Conservation (phyloP, 225 moss, liverwort and hornwort genomes). For the Straminergon stramineum region DNA sequence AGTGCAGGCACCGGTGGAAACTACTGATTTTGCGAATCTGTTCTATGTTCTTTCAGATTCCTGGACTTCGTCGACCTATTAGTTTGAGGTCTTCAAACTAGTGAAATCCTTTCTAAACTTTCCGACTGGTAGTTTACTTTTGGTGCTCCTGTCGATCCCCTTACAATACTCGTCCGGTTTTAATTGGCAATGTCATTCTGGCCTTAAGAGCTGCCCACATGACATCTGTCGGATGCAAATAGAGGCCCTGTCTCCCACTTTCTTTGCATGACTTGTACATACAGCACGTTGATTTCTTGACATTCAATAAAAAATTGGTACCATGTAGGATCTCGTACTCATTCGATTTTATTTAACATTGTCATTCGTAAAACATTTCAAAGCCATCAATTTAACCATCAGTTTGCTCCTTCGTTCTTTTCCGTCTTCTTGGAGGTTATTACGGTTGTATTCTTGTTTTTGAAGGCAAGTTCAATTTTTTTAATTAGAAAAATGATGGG, state of each 20-base stretch:
- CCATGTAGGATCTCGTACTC: neutral
- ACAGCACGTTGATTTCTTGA: constrained; percentile 7
- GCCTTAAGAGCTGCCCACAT: neutral
- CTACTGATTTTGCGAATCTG: neutral
- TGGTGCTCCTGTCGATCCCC: neutral
- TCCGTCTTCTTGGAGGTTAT: neutral
- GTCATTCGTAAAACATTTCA: neutral
- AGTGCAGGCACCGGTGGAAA: neutral
- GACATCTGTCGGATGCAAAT: neutral
- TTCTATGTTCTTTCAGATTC: constrained; percentile 45
- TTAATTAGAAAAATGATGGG: neutral
- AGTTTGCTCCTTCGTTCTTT: neutral
- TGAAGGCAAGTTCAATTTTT: neutral
- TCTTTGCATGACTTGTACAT: constrained; percentile 13
- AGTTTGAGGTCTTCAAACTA: constrained; percentile 42
- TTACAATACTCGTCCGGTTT: neutral
- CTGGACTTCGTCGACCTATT: constrained; percentile 64
- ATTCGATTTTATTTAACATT: neutral
- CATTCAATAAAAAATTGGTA: constrained; percentile 11
- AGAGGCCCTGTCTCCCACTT: neutral
- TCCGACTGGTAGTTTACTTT: neutral
- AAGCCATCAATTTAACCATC: neutral
- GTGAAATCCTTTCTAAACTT: neutral
- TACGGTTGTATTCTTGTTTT: neutral
- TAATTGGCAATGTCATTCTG: neutral